A percentile compares a stretch with the other conserved stretches of the same genome.
Conservation (phyloP, 192 early-diverging fungal species). For the Backusella morwellensis region DNA sequence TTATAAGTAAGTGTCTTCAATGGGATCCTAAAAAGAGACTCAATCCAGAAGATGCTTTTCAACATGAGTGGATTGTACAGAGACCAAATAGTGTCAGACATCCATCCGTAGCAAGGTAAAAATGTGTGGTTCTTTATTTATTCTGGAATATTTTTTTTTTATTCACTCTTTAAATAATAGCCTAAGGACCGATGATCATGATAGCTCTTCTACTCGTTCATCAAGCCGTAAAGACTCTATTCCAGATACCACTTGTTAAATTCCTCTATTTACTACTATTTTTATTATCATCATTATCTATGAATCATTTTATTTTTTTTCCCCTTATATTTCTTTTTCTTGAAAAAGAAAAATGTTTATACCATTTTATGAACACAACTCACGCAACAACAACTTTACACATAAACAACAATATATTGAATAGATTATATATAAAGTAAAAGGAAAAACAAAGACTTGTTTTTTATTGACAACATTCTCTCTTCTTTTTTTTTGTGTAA, state of each 20-base stretch:
- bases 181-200: not conserved
- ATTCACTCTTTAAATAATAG: not conserved
- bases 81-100: not conserved
- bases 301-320: not conserved
- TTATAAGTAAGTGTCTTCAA: slow-evolving; percentile 77
- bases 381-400: not conserved
- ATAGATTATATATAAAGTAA: not conserved
- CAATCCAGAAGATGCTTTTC: slow-evolving; percentile 80
- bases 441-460: not conserved
- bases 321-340: not conserved
- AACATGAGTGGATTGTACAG: slow-evolving; percentile 74
- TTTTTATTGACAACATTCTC: not conserved
- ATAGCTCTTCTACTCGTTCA: slow-evolving; percentile 4
- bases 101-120: not conserved
- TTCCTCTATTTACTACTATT: not conserved
- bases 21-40: slow-evolving; percentile 93
- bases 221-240: not conserved
- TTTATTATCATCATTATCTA: not conserved
- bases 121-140: not conserved
- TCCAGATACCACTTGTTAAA: not conserved
- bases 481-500: not conserved
- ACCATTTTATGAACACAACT: not conserved
- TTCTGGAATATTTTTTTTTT: not conserved
- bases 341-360: not conserved
- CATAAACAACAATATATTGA: not conserved